Evolutionary conservation across 176 grass and related monocot species (phyloP).

Genomic region (Oryza punctata): DNA sequence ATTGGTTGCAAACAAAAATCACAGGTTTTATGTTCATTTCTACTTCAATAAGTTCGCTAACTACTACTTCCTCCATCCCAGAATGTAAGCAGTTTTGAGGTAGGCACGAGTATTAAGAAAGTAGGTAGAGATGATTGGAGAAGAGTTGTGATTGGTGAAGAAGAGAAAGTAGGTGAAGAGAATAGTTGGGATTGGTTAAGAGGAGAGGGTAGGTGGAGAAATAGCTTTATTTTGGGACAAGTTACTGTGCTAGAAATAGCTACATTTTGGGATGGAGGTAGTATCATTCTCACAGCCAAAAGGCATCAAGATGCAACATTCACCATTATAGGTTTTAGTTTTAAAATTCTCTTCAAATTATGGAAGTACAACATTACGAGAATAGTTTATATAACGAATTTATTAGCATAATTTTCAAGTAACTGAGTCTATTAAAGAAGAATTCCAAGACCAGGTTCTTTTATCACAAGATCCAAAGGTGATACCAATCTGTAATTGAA

Average conservation of each 20-base stretch:
- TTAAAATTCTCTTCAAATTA: neutral
- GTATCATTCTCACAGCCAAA: neutral
- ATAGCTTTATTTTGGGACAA: too few relatives aligned
- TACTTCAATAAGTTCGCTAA: neutral
- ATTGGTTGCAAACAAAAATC: neutral
- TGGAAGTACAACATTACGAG: neutral
- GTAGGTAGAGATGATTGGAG: too few relatives aligned
- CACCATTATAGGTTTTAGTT: neutral
- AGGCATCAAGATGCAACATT: neutral
- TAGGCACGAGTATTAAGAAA: too few relatives aligned
- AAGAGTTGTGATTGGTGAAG: too few relatives aligned
- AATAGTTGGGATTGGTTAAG: too few relatives aligned
- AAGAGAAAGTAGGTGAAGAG: too few relatives aligned
- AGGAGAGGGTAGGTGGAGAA: too few relatives aligned
- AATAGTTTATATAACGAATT: neutral
- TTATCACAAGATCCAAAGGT: neutral
- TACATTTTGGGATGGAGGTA: too few relatives aligned
- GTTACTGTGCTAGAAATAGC: too few relatives aligned
- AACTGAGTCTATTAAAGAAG: neutral
- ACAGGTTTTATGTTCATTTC: neutral
- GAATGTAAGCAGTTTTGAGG: too few relatives aligned
- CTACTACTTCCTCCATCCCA: neutral
- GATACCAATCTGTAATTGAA: neutral
- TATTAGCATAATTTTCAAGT: neutral
- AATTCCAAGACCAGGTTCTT: neutral